Conservation (phyloP, 176 grass and related monocot genomes). For the Rhipidocladum racemiflorum region DNA sequence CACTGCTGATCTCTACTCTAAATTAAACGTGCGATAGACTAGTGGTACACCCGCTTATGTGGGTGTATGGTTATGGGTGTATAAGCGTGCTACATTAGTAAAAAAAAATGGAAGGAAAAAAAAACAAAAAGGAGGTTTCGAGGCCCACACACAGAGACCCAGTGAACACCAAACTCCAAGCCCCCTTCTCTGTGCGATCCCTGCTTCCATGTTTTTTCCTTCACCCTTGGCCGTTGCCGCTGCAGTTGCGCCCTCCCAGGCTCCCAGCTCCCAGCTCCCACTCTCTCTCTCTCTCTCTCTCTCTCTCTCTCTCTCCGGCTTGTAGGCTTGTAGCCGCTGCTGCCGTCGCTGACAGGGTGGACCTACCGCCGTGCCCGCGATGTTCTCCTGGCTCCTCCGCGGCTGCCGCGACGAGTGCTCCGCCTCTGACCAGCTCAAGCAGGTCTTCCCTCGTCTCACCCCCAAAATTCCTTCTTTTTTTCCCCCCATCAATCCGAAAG, state of each 20-base stretch:
- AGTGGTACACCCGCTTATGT: no score
- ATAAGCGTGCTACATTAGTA: no score
- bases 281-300: background rate
- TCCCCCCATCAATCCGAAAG: background rate
- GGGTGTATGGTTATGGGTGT: no score
- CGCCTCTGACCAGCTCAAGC: slow-evolving; percentile 58
- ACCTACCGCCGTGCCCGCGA: background rate
- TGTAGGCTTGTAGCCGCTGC: background rate
- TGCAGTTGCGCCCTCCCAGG: no score
- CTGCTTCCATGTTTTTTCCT: background rate
- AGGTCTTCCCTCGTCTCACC: slow-evolving; percentile 19
- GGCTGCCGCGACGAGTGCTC: slow-evolving; percentile 50
- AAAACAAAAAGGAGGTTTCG: no score
- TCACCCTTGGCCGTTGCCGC: background rate
- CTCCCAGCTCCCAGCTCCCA: background rate
- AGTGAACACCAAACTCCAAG: background rate
- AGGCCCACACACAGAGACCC: no score
- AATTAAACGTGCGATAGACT: no score
- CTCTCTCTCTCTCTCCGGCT: background rate
- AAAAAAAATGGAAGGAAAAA: no score
- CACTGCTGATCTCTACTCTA: no score
- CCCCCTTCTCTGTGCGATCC: background rate
- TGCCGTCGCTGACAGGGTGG: background rate
- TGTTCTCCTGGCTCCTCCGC: slow-evolving; percentile 52
- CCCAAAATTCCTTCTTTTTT: background rate